phyloP scores from a whole-genome alignment of 768 basidiomycete species.

The Psilocybe tampanensis region DNA sequence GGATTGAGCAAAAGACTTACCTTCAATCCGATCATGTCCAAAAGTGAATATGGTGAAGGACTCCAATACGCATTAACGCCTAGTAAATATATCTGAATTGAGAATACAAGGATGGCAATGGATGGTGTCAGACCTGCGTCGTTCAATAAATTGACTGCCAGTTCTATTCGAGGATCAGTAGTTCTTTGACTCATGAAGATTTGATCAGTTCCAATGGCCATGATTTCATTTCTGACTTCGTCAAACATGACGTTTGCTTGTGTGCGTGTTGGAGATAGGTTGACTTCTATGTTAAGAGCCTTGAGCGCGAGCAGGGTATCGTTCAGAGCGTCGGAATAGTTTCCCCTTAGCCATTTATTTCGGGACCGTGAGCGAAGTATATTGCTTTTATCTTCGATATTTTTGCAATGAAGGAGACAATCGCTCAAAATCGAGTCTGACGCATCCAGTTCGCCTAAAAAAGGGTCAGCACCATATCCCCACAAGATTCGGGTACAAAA shows the following conservation, averaged over 20 bases:
- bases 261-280: constrained; percentile 49
- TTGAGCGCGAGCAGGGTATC: constrained; percentile 63
- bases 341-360: constrained; percentile 64
- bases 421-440: constrained; percentile 58
- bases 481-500: neutral
- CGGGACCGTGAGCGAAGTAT: constrained; percentile 61
- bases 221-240: constrained; percentile 68
- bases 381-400: constrained; percentile 56
- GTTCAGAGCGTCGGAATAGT: constrained; percentile 55
- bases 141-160: constrained; percentile 67
- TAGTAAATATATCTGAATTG: constrained; percentile 20
- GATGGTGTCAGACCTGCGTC: constrained; percentile 54
- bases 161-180: constrained; percentile 57
- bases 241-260: constrained; percentile 71
- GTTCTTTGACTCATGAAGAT: constrained; percentile 66
- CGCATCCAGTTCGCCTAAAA: constrained; percentile 51
- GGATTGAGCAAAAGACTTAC: constrained; percentile 36
- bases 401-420: constrained; percentile 49
- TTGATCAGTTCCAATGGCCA: constrained; percentile 69
- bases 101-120: neutral
- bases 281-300: constrained; percentile 63
- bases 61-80: constrained; percentile 77
- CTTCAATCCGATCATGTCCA: constrained; percentile 67
- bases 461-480: neutral
- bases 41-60: constrained; percentile 51